Evolutionary conservation across 192 early-diverging fungal genomes (phyloP).

Genomic region (Entomortierella beljakovae): DNA sequence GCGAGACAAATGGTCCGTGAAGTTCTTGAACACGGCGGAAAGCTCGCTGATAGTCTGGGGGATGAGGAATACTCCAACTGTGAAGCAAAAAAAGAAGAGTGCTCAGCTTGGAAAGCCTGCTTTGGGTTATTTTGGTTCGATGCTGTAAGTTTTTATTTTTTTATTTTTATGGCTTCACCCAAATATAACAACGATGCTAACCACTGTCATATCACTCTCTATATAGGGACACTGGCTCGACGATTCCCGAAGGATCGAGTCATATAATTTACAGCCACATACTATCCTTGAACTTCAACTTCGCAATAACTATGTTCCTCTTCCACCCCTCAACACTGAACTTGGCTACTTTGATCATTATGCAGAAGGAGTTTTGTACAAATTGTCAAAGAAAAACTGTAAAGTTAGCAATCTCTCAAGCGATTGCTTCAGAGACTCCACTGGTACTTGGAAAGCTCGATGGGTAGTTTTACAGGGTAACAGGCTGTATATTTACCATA

Average conservation of each 20-base stretch:
- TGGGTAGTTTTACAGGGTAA: conserved; percentile 46
- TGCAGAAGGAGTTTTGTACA: conserved; percentile 40
- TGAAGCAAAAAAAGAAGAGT: conserved; percentile 12
- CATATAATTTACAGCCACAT: conserved; percentile 30
- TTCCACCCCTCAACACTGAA: conserved; percentile 12
- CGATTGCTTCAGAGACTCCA: conserved; percentile 1
- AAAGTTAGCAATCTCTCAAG: background rate
- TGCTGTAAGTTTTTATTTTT: conserved; percentile 24
- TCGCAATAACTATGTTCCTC: conserved; percentile 24
- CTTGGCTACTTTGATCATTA: conserved; percentile 40
- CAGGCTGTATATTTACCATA: conserved; percentile 30
- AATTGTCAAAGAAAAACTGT: conserved; percentile 30
- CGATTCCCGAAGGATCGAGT: conserved; percentile 25
- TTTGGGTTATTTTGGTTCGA: conserved; percentile 43
- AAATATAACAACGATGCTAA: too few relatives aligned
- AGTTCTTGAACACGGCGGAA: conserved; percentile 26
- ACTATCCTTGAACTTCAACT: conserved; percentile 40
- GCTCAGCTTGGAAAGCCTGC: conserved; percentile 40
- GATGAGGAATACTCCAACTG: background rate
- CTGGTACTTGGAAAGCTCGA: conserved; percentile 32
- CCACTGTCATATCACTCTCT: too few relatives aligned
- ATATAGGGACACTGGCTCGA: conserved; percentile 46
- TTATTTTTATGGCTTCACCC: background rate
- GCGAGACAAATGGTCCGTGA: conserved; percentile 20
- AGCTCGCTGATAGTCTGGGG: conserved; percentile 17